Conservation (phyloP, 768 basidiomycete genomes). For the Calocybe cyanea region DNA sequence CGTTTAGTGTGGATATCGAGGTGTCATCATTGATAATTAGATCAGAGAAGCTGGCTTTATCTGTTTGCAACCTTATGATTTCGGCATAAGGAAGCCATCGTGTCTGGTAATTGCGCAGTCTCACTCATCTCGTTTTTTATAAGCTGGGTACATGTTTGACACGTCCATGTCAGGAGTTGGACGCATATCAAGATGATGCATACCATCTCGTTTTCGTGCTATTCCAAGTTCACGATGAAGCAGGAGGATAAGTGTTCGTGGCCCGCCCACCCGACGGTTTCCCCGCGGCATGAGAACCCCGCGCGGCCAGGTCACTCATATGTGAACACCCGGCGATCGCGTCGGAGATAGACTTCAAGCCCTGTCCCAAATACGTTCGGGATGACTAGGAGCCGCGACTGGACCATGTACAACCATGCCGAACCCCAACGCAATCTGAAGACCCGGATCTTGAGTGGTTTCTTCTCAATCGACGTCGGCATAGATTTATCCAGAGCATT, state of each 20-base stretch:
- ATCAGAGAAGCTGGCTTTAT: slow-evolving; percentile 1
- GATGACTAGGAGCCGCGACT: neutral
- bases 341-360: neutral
- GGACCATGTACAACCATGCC: neutral
- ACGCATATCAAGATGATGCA: too few relatives aligned
- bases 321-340: neutral
- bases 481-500: neutral
- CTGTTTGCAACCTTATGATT: neutral
- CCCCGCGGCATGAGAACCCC: neutral
- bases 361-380: neutral
- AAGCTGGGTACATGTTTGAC: too few relatives aligned
- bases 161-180: too few relatives aligned
- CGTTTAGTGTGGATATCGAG: neutral
- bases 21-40: neutral
- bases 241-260: too few relatives aligned
- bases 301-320: neutral
- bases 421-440: neutral
- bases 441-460: slow-evolving; percentile 1
- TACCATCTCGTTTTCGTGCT: too few relatives aligned
- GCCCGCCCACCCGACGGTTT: too few relatives aligned
- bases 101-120: neutral
- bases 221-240: too few relatives aligned
- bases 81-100: neutral
- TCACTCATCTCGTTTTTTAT: neutral
- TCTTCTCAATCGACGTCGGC: slow-evolving; percentile 5